These are phyloP conservation scores for Cupressus sempervirens DNA, from an alignment of 75 land plant species.

Conservation along the genomic window DNA sequence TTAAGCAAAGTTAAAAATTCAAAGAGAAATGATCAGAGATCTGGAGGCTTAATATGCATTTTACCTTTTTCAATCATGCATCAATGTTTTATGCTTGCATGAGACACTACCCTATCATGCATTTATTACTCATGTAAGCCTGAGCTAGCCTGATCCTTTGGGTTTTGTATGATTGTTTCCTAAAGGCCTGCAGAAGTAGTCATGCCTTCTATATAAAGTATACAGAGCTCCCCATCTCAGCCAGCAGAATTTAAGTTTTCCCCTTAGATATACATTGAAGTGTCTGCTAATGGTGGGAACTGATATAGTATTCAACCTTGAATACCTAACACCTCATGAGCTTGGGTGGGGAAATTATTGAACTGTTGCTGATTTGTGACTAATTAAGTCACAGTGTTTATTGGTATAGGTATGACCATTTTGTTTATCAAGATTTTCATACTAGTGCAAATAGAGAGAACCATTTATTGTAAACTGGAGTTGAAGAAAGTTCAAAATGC, in stretches of 20 bases:
- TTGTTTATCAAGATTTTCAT: background rate
- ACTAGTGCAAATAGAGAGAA: background rate
- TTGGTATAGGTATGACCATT: background rate
- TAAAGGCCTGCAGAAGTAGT: background rate
- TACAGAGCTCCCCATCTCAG: no score
- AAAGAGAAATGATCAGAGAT: background rate
- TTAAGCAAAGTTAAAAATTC: background rate
- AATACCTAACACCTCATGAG: background rate
- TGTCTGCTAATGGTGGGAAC: background rate
- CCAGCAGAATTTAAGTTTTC: no score
- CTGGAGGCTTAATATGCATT: background rate
- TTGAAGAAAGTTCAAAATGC: background rate
- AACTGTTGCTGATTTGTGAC: background rate
- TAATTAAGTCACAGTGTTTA: background rate
- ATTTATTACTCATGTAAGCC: background rate
- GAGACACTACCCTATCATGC: background rate
- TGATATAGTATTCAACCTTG: background rate
- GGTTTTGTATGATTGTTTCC: background rate
- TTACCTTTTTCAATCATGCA: background rate
- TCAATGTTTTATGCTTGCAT: background rate
- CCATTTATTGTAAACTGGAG: background rate
- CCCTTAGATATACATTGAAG: background rate
- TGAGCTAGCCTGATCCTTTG: background rate
- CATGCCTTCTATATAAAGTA: no score
- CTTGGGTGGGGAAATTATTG: background rate